These are phyloP conservation scores for Apophysomyces sp. DNA, from an alignment of 371 early-diverging fungal genomes.

Conservation along the genomic window DNA sequence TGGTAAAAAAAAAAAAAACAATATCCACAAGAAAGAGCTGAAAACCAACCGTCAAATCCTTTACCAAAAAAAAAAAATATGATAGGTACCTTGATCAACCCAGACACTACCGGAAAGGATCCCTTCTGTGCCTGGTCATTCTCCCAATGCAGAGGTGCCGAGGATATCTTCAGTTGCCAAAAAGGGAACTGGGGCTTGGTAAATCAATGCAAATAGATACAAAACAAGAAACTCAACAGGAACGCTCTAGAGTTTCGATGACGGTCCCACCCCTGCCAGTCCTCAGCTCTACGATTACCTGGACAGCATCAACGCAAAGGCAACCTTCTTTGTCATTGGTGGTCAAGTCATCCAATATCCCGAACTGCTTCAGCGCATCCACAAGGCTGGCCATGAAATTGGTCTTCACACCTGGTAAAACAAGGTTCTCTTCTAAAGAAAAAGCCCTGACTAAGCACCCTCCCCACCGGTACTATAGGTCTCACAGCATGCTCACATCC, in stretches of 20 bases:
- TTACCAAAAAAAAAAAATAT: no score
- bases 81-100: constrained; percentile 2
- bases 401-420: constrained; percentile 58
- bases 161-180: constrained; percentile 53
- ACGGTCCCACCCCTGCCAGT: constrained; percentile 38
- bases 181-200: constrained; percentile 55
- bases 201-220: background rate
- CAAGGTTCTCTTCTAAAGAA: background rate
- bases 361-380: constrained; percentile 35
- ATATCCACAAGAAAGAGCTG: background rate
- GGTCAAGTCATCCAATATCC: constrained; percentile 51
- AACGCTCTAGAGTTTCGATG: constrained; percentile 13
- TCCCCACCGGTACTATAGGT: constrained; percentile 3
- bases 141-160: constrained; percentile 44
- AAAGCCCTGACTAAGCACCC: background rate
- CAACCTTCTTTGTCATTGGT: constrained; percentile 60
- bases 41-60: no score
- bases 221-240: background rate
- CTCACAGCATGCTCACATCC: constrained; percentile 51
- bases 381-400: constrained; percentile 49
- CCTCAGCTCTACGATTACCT: constrained; percentile 40
- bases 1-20: background rate
- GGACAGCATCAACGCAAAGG: constrained; percentile 32
- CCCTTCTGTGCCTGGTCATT: constrained; percentile 59
- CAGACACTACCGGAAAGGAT: constrained; percentile 17